A percentile compares a stretch with the other conserved stretches of the same genome.
Evolutionary conservation across 129 eudicot genomes (phyloP).

Genomic region (Centrapalus pauciflorus): DNA sequence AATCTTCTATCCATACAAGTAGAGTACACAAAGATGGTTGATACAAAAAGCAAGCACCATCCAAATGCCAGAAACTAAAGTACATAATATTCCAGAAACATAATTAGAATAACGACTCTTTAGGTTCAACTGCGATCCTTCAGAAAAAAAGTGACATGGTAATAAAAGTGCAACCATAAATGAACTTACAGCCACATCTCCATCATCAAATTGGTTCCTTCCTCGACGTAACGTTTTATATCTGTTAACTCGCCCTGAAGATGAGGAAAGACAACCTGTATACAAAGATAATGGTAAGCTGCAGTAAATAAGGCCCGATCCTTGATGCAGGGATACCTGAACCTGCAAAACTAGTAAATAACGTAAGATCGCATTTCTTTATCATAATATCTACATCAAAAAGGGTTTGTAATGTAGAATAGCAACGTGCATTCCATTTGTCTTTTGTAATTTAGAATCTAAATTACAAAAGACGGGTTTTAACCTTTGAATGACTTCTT

Average conservation of each 20-base stretch:
- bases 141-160: slow-evolving; percentile 1
- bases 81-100: slow-evolving; percentile 8
- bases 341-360: slow-evolving; percentile 77
- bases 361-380: slow-evolving; percentile 41
- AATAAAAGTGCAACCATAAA: slow-evolving; percentile 1
- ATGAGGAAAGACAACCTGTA: slow-evolving; percentile 55
- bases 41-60: slow-evolving; percentile 11
- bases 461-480: too few relatives aligned
- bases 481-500: too few relatives aligned
- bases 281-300: slow-evolving; percentile 65
- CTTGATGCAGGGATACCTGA: slow-evolving; percentile 60
- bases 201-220: slow-evolving; percentile 16
- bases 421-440: too few relatives aligned
- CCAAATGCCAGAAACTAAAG: background rate
- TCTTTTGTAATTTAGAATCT: too few relatives aligned
- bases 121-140: slow-evolving; percentile 6
- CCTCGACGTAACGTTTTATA: slow-evolving; percentile 4
- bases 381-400: background rate
- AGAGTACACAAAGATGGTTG: background rate
- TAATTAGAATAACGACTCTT: background rate
- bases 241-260: slow-evolving; percentile 21
- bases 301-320: slow-evolving; percentile 35
- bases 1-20: background rate
- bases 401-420: too few relatives aligned
- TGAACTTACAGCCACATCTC: slow-evolving; percentile 4